These are phyloP conservation scores for Rhizopus arrhizus DNA, from an alignment of 371 early-diverging fungal genomes.

Conservation along the genomic window DNA sequence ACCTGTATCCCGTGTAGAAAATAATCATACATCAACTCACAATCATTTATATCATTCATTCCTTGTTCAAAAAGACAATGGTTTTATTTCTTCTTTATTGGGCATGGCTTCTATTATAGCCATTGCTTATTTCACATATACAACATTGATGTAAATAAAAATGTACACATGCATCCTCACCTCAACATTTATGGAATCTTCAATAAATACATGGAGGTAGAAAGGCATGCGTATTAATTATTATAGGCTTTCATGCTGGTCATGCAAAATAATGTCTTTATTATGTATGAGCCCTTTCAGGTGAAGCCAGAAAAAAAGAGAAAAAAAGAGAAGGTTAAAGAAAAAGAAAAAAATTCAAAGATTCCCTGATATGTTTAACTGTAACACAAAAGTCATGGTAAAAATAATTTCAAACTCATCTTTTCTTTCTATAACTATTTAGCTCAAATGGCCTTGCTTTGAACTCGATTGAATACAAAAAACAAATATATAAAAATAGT, in stretches of 20 bases:
- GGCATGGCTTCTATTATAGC: neutral
- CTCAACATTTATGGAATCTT: neutral
- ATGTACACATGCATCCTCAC: neutral
- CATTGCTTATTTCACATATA: neutral
- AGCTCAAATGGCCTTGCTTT: no score
- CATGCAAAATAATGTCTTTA: neutral
- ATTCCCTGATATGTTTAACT: no score
- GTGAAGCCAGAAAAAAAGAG: neutral
- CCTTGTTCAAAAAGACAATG: neutral
- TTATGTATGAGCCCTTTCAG: neutral
- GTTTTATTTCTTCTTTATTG: neutral
- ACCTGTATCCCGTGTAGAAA: neutral
- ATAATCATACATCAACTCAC: neutral
- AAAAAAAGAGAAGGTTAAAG: neutral
- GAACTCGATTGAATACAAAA: no score
- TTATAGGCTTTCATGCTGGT: neutral
- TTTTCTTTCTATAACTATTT: no score
- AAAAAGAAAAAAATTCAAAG: no score
- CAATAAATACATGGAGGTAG: neutral
- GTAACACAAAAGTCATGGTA: no score
- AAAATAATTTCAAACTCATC: no score
- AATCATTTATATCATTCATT: slow-evolving; percentile 3
- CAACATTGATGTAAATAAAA: neutral
- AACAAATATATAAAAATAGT: no score
- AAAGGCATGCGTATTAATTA: neutral